A percentile compares a stretch with the other conserved stretches of the same genome.
Conservation (phyloP, 169 alveolate genomes). For the Babesia divergens region DNA sequence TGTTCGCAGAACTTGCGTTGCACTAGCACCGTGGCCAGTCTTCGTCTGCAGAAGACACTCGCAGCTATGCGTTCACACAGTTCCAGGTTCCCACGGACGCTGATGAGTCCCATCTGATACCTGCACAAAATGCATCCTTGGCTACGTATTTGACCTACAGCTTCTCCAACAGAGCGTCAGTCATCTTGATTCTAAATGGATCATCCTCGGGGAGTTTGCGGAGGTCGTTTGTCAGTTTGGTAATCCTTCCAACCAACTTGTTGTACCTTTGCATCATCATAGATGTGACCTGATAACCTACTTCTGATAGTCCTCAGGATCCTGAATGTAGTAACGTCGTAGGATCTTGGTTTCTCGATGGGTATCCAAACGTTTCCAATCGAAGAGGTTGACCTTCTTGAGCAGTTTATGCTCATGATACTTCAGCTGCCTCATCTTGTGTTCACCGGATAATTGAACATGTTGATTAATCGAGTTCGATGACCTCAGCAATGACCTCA, state of each 20-base stretch:
- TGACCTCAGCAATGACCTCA: too few species aligned
- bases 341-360: slow-evolving; percentile 89
- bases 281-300: background rate
- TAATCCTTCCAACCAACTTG: slow-evolving; percentile 91
- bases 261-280: slow-evolving; percentile 81
- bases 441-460: too few species aligned
- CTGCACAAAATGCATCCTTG: slow-evolving; percentile 8
- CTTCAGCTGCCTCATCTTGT: slow-evolving; percentile 93
- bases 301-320: slow-evolving; percentile 95
- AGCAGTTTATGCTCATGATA: slow-evolving; percentile 95
- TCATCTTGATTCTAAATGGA: slow-evolving; percentile 88
- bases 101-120: slow-evolving; percentile 91
- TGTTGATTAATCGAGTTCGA: too few species aligned
- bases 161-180: slow-evolving; percentile 89
- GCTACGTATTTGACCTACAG: slow-evolving; percentile 66
- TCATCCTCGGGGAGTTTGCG: slow-evolving; percentile 90
- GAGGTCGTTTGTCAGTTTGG: slow-evolving; percentile 87
- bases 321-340: slow-evolving; percentile 92
- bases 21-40: slow-evolving; percentile 93
- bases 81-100: slow-evolving; percentile 84
- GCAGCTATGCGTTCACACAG: slow-evolving; percentile 90
- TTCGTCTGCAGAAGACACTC: slow-evolving; percentile 94
- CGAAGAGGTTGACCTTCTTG: slow-evolving; percentile 92
- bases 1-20: slow-evolving; percentile 90
- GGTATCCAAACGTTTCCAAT: slow-evolving; percentile 91